A percentile compares a stretch with the other conserved stretches of the same genome.
Conservation (phyloP, 495 filamentous ascomycete species). For the Penicillium cataractarum region DNA sequence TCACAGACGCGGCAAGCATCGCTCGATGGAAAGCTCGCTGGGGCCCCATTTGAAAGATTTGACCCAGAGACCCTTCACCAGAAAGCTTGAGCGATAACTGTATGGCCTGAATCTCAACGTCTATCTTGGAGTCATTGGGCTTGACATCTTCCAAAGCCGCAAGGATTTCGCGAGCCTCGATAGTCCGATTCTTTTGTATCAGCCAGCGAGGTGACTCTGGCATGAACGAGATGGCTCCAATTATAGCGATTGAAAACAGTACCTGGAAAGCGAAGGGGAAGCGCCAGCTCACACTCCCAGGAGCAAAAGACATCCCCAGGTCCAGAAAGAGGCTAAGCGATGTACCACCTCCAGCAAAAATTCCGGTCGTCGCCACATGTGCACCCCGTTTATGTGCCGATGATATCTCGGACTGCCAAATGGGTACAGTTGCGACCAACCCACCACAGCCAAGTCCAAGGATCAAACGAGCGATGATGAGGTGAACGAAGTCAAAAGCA, state of each 20-base stretch:
- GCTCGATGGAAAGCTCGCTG: conserved; percentile 31
- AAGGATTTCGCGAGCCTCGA: conserved; percentile 48
- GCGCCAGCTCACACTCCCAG: conserved; percentile 48
- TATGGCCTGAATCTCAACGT: conserved; percentile 37
- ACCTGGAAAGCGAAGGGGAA: conserved; percentile 51
- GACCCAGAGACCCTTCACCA: conserved; percentile 8
- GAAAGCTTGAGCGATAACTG: conserved; percentile 34
- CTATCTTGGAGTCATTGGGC: conserved; percentile 11
- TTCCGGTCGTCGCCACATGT: conserved; percentile 39
- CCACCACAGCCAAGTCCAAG: conserved; percentile 63
- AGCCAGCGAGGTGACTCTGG: conserved; percentile 63
- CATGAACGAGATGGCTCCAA: conserved; percentile 57
- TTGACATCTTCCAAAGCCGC: conserved; percentile 22
- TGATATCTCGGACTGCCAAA: conserved; percentile 53
- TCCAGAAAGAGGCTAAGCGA: conserved; percentile 42
- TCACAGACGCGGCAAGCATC: conserved; percentile 28
- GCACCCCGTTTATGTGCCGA: conserved; percentile 39
- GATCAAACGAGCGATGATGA: conserved; percentile 33
- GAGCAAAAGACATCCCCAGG: conserved; percentile 46
- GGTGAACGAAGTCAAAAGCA: conserved; percentile 28
- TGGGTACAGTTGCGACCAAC: conserved; percentile 38
- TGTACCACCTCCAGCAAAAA: conserved; percentile 54
- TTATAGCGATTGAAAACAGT: conserved; percentile 54
- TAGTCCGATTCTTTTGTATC: conserved; percentile 51
- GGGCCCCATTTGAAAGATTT: conserved; percentile 29